phyloP scores from a whole-genome alignment of 23 red algal genomes.

The Gracilaria vermiculophylla region DNA sequence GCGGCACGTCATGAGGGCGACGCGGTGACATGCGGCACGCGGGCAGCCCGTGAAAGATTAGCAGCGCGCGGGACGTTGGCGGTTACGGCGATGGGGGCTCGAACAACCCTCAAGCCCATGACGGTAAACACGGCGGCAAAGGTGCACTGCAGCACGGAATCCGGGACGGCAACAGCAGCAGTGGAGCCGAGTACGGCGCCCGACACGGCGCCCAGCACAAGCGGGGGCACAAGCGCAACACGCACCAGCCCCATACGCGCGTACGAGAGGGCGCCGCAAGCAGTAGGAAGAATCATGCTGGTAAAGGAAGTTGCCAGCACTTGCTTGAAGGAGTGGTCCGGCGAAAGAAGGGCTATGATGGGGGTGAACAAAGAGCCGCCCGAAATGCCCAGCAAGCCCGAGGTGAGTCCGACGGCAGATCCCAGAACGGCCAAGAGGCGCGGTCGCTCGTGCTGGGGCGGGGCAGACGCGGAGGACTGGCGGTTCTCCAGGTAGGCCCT shows the following conservation, averaged over 20 bases:
- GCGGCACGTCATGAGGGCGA: not conserved
- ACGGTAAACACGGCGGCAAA: constrained; percentile 76
- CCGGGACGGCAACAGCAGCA: constrained; percentile 48
- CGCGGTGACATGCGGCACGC: not conserved
- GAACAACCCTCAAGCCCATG: constrained; percentile 57
- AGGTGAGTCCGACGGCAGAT: constrained; percentile 57
- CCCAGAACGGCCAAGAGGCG: constrained; percentile 42
- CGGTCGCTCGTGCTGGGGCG: not conserved
- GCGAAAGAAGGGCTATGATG: constrained; percentile 50
- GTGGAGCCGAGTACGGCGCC: constrained; percentile 69
- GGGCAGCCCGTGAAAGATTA: not conserved
- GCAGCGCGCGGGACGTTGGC: not conserved
- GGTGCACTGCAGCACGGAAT: constrained; percentile 47
- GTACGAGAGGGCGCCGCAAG: constrained; percentile 59
- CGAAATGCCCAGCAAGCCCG: constrained; percentile 81
- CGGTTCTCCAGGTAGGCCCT: constrained; percentile 16
- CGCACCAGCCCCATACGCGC: constrained; percentile 69
- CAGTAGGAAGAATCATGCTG: constrained; percentile 74
- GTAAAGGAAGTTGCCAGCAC: constrained; percentile 81
- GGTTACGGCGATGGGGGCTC: constrained; percentile 12
- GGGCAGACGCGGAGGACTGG: not conserved
- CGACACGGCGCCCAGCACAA: constrained; percentile 62
- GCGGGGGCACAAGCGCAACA: constrained; percentile 30
- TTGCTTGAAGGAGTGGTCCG: constrained; percentile 16
- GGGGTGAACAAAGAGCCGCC: constrained; percentile 85